Evolutionary conservation across 805 yeast species (phyloP).

Genomic region (Komagataella pastoris): DNA sequence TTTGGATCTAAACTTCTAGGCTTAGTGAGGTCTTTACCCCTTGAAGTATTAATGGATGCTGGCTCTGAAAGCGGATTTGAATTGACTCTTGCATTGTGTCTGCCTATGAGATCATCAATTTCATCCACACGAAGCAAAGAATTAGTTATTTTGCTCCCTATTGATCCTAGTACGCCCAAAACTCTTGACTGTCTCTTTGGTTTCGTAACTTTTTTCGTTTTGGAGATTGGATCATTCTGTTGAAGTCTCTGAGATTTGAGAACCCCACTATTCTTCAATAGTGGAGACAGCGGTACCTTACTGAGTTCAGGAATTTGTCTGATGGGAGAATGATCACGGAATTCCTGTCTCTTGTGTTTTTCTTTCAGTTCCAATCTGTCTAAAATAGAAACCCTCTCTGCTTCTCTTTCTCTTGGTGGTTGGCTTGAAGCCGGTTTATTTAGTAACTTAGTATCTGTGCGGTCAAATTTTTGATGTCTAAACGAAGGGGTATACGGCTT

Average conservation of each 20-base stretch:
- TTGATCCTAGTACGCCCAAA: neutral
- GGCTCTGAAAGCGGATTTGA: neutral
- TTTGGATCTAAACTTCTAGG: neutral
- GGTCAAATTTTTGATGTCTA: neutral
- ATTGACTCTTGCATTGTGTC: neutral
- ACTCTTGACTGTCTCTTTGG: neutral
- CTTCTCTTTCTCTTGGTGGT: neutral
- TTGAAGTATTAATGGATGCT: neutral
- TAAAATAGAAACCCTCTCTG: neutral
- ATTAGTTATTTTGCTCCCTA: neutral
- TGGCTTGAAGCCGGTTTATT: neutral
- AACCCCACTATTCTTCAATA: neutral
- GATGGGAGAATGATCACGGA: neutral
- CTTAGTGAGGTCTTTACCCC: neutral
- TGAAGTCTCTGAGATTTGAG: neutral
- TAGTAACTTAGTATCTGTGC: neutral
- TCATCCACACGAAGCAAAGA: neutral
- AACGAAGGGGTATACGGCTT: neutral
- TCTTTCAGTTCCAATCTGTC: neutral
- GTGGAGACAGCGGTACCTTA: neutral
- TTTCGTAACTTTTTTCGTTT: neutral
- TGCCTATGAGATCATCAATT: neutral
- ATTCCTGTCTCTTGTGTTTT: neutral
- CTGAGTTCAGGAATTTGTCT: neutral
- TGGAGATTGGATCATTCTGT: neutral